A percentile compares a stretch with the other conserved stretches of the same genome.
Evolutionary conservation across 768 basidiomycete genomes (phyloP).

Genomic region (Tricholoma matsutake): DNA sequence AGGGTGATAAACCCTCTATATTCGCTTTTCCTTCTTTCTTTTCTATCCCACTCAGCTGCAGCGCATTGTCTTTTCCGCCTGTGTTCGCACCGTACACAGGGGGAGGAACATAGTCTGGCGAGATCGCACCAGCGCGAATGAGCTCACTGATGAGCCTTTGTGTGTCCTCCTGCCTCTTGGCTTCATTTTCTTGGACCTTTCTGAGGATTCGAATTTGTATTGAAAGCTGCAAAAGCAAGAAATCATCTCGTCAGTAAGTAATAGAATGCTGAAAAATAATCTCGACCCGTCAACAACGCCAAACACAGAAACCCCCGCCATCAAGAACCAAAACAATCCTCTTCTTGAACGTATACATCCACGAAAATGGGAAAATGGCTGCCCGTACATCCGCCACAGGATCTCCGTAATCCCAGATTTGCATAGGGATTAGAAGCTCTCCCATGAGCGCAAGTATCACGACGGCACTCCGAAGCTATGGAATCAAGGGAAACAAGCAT

Average conservation of each 20-base stretch:
- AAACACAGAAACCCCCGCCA: no score
- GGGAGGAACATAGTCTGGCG: not conserved
- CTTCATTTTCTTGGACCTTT: not conserved
- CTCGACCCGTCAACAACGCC: not conserved
- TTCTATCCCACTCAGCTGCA: conserved; percentile 27
- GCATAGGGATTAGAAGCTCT: not conserved
- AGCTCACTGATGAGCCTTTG: not conserved
- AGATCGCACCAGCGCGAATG: not conserved
- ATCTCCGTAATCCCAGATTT: not conserved
- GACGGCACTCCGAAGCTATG: not conserved
- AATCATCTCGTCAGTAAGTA: not conserved
- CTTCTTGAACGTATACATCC: not conserved
- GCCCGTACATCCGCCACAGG: not conserved
- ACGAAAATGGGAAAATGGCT: not conserved
- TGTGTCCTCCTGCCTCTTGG: not conserved
- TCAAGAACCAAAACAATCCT: not conserved
- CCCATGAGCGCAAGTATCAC: not conserved
- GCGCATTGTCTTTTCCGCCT: conserved; percentile 26
- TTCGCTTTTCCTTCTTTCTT: conserved; percentile 9
- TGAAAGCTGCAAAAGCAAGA: not conserved
- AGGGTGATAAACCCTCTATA: not conserved
- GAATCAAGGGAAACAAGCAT: not conserved
- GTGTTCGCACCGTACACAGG: not conserved
- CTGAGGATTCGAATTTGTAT: conserved; percentile 1
- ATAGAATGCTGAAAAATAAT: not conserved